Evolutionary conservation across 2,329 filamentous ascomycete genomes (phyloP), one percentile per base, ranked within the genome.

Genomic region (Claviceps sorghi): DNA sequence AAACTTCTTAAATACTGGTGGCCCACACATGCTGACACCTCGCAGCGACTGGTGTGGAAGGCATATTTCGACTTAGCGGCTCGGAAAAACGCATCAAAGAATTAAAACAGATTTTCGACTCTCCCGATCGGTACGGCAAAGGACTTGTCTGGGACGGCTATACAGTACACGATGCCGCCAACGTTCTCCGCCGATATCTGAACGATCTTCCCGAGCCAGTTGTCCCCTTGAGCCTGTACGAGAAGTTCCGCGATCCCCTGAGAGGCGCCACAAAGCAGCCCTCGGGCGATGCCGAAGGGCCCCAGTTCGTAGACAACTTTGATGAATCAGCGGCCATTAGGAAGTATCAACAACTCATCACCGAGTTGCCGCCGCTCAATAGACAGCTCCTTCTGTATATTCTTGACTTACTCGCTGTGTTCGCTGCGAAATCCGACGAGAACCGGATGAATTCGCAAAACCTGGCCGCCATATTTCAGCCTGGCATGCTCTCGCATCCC

Each of bases 71-170:
- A 45, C 75, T 98, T 44, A 95, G 86, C 65, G 93, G 93, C 49
- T 97, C 93, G 38, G 91, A 95, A 64, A 97, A 96, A 71, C 86
- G 93, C 56, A 98, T 98, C 72, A 98, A 97, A 67, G 93, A 97
- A 67, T 79, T 98, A 32, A 91, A 94, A 67, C 81, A 78, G 30
- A 79, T 88, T 3, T 98, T 98, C 68, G 88, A 97, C 68, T 95
- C 91, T 0, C 93, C 93, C 42, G 88, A 95, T 62, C 80, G 90
- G 61, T 98, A 95, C 66, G 93, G 93, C 52, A 98, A 98, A 69
- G 93, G 93, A 17, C 77, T 98, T 29, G 87, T 95, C 61, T 98
- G 93, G 93, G 86, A 88, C 47, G 93, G 93, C 47, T 98, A 95
- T 67, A 98, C 93, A 0, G 93, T 98, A 43, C 93, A 98, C 68